These are phyloP conservation scores for Saturnispora zaruensis DNA, from an alignment of 805 yeast species.

Conservation along the genomic window DNA sequence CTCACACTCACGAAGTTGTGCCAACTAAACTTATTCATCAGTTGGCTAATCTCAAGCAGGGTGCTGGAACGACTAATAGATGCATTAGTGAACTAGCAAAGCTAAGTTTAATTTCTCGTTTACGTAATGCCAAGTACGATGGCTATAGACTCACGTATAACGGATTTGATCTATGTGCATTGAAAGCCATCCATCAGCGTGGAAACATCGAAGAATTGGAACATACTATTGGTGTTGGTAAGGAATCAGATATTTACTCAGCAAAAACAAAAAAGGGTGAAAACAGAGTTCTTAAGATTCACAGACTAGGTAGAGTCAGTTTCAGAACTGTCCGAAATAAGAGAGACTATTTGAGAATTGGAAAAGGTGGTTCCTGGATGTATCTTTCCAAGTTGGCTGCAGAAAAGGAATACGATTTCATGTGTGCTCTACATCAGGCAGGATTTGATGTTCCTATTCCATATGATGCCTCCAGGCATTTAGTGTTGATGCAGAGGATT, in stretches of 20 bases:
- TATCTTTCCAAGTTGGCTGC: slow-evolving; percentile 84
- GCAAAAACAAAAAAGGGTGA: slow-evolving; percentile 59
- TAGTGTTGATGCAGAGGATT: slow-evolving; percentile 86
- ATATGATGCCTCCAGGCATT: slow-evolving; percentile 82
- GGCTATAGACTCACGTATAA: slow-evolving; percentile 84
- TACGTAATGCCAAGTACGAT: slow-evolving; percentile 89
- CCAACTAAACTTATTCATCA: slow-evolving; percentile 81
- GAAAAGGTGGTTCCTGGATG: slow-evolving; percentile 86
- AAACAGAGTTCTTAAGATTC: slow-evolving; percentile 75
- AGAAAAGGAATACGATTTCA: slow-evolving; percentile 81
- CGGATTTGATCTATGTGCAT: slow-evolving; percentile 89
- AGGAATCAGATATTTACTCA: slow-evolving; percentile 90
- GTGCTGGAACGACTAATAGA: slow-evolving; percentile 60
- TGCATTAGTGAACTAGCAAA: slow-evolving; percentile 84
- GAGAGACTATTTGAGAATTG: slow-evolving; percentile 77
- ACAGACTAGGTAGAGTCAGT: slow-evolving; percentile 88
- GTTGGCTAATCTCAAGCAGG: slow-evolving; percentile 66
- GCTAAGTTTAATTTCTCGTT: slow-evolving; percentile 62
- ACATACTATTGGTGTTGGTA: slow-evolving; percentile 89
- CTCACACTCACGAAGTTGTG: slow-evolving; percentile 88
- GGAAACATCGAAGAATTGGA: slow-evolving; percentile 73
- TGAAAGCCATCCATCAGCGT: slow-evolving; percentile 72
- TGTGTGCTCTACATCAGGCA: slow-evolving; percentile 62
- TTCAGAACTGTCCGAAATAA: slow-evolving; percentile 88
- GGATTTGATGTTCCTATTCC: slow-evolving; percentile 88